These are phyloP conservation scores for Fraxinus excelsior DNA, from an alignment of 257 asterid genomes.

Conservation along the genomic window DNA sequence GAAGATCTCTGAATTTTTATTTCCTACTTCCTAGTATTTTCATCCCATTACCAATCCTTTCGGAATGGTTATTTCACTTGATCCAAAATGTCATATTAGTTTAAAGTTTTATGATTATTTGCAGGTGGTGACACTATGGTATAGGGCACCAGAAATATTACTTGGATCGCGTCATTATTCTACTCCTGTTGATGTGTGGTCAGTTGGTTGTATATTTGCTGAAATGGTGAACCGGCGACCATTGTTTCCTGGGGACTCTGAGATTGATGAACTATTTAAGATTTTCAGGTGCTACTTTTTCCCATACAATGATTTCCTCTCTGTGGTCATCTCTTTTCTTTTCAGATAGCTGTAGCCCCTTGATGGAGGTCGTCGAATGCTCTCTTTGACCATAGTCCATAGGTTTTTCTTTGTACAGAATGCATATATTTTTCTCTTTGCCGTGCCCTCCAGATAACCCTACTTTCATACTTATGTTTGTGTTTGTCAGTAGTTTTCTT, in stretches of 20 bases:
- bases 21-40: not conserved
- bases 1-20: not conserved
- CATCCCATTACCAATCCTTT: slow-evolving; percentile 14
- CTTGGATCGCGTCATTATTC: slow-evolving; percentile 94
- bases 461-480: not conserved
- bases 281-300: slow-evolving; percentile 69
- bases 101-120: slow-evolving; percentile 17
- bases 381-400: not conserved
- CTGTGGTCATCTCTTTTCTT: slow-evolving; percentile 11
- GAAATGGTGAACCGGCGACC: slow-evolving; percentile 88
- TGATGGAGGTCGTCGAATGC: not conserved
- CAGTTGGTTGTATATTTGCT: slow-evolving; percentile 96
- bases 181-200: slow-evolving; percentile 96
- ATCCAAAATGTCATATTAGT: slow-evolving; percentile 1
- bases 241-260: slow-evolving; percentile 93
- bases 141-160: slow-evolving; percentile 94
- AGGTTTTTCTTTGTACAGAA: too few relatives aligned
- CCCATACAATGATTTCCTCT: slow-evolving; percentile 13
- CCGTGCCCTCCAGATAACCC: not conserved
- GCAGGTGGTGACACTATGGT: slow-evolving; percentile 97
- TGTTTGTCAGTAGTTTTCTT: not conserved
- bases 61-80: slow-evolving; percentile 1
- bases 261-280: slow-evolving; percentile 85
- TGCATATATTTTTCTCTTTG: not conserved
- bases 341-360: not conserved